phyloP scores from a whole-genome alignment of 495 filamentous ascomycete species.

The Echria macrotheca region DNA sequence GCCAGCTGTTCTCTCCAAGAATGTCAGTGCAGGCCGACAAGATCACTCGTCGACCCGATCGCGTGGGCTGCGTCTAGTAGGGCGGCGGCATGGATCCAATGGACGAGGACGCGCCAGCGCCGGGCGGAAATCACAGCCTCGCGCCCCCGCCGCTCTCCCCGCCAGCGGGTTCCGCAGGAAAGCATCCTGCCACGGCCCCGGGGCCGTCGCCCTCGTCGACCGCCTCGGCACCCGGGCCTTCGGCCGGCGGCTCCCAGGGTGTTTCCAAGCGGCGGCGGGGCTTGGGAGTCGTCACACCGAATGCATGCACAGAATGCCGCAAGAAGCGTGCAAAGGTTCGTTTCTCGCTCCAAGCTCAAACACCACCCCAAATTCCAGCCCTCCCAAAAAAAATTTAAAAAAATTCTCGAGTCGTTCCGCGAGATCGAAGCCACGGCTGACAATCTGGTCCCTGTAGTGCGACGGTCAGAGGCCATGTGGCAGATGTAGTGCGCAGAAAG shows the following conservation, averaged over 20 bases:
- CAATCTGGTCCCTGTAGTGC: slow-evolving; percentile 36
- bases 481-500: slow-evolving; percentile 43
- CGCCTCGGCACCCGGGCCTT: not conserved
- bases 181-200: not conserved
- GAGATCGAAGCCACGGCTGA: no score
- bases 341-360: not conserved
- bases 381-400: not conserved
- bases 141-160: slow-evolving; percentile 4
- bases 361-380: not conserved
- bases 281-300: slow-evolving; percentile 48
- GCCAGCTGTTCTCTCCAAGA: slow-evolving; percentile 1
- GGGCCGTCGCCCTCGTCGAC: slow-evolving; percentile 5
- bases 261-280: slow-evolving; percentile 44
- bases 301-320: slow-evolving; percentile 53
- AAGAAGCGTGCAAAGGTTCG: slow-evolving; percentile 53
- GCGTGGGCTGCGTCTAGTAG: not conserved
- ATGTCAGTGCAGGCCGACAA: slow-evolving; percentile 11
- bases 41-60: slow-evolving; percentile 3
- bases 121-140: slow-evolving; percentile 5
- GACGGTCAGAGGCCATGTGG: slow-evolving; percentile 49
- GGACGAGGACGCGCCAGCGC: slow-evolving; percentile 24
- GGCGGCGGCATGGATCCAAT: slow-evolving; percentile 20
- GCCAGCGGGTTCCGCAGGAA: not conserved
- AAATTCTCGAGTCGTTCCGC: no score
- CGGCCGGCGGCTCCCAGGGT: slow-evolving; percentile 2